phyloP scores from a whole-genome alignment of 202 grass and related monocot species.

The Hordeum pubiflorum region DNA sequence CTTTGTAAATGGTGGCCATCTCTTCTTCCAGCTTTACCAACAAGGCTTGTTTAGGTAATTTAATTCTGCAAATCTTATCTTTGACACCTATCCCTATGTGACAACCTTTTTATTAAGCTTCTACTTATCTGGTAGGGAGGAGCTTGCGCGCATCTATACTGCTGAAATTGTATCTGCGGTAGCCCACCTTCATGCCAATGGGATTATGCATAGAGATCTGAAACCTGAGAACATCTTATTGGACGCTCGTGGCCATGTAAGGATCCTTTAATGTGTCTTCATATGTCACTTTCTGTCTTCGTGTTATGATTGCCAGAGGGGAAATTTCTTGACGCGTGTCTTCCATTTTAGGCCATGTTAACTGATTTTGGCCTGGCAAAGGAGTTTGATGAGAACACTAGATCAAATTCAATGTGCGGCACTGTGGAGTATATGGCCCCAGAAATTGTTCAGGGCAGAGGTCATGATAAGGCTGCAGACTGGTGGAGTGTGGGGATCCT shows the following conservation, averaged over 20 bases:
- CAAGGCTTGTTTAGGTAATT: conserved; percentile 94
- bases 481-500: conserved; percentile 99
- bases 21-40: conserved; percentile 97
- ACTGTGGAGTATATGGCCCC: conserved; percentile 97
- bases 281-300: background rate
- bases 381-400: conserved; percentile 92
- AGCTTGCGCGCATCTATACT: conserved; percentile 74
- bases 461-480: conserved; percentile 96
- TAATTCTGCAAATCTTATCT: background rate
- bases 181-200: conserved; percentile 83
- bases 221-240: conserved; percentile 98
- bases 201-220: conserved; percentile 98
- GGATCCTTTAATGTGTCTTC: background rate
- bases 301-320: background rate
- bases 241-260: conserved; percentile 90
- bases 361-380: conserved; percentile 96
- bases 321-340: background rate
- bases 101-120: conserved; percentile 20
- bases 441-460: conserved; percentile 81
- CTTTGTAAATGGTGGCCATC: conserved; percentile 92
- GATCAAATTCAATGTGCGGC: conserved; percentile 94
- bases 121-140: conserved; percentile 50
- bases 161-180: conserved; percentile 95
- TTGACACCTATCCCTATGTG: background rate
- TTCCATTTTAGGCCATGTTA: conserved; percentile 60